Conservation (phyloP, 257 asterid genomes). For the Verbena officinalis region DNA sequence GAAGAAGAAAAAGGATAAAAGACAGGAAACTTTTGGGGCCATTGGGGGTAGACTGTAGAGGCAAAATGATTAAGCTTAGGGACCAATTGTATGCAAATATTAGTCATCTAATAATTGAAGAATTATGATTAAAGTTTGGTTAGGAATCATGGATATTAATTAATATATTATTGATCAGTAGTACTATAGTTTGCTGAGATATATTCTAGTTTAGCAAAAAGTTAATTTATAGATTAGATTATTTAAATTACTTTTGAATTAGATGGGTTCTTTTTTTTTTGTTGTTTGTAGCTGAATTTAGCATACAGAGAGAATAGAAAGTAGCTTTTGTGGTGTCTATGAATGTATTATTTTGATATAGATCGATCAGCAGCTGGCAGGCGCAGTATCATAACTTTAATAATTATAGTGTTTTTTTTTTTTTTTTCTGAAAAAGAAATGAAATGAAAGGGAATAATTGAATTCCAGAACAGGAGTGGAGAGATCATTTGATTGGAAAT, state of each 20-base stretch:
- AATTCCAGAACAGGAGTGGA: constrained; percentile 51
- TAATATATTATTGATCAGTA: background rate
- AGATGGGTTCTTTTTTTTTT: constrained; percentile 15
- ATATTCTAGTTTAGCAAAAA: constrained; percentile 25
- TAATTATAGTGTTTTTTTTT: constrained; percentile 31
- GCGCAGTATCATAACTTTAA: no score
- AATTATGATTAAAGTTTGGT: constrained; percentile 48
- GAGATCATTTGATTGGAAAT: constrained; percentile 62
- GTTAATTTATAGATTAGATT: no score
- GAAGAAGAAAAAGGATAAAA: constrained; percentile 26
- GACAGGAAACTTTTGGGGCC: constrained; percentile 36
- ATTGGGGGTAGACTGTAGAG: constrained; percentile 23
- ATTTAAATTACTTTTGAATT: background rate
- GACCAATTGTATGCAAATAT: constrained; percentile 42
- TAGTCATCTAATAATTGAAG: constrained; percentile 49
- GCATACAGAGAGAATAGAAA: constrained; percentile 30
- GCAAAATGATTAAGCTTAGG: constrained; percentile 61
- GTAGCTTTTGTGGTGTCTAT: constrained; percentile 46
- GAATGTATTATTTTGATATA: constrained; percentile 40
- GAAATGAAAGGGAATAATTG: constrained; percentile 47
- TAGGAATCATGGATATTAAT: constrained; percentile 27
- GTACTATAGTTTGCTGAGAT: constrained; percentile 12
- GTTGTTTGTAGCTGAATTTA: constrained; percentile 48
- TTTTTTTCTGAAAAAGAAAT: constrained; percentile 29
- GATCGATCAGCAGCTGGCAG: constrained; percentile 41